Evolutionary conservation across 2,329 filamentous ascomycete species (phyloP).

Genomic region (Annulohypoxylon truncatum): DNA sequence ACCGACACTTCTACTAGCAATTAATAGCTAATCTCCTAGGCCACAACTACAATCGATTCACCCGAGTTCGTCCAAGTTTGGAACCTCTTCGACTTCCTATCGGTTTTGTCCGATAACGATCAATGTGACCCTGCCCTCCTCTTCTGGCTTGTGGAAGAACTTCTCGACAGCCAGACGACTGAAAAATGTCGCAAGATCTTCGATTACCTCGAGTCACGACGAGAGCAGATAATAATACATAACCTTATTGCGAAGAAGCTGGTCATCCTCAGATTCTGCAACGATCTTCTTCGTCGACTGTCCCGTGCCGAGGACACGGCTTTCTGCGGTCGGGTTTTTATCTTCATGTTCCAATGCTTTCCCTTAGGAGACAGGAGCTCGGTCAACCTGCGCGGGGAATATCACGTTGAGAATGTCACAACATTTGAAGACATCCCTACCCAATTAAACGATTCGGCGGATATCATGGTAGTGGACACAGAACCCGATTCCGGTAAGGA

Average conservation of each 20-base stretch:
- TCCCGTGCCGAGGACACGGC: conserved; percentile 97
- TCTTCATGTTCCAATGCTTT: conserved; percentile 98
- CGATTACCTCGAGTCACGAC: conserved; percentile 92
- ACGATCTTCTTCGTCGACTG: conserved; percentile 90
- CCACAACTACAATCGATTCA: conserved; percentile 79
- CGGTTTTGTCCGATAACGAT: conserved; percentile 85
- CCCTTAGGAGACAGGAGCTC: conserved; percentile 96
- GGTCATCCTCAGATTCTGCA: conserved; percentile 92
- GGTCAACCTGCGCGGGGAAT: conserved; percentile 95
- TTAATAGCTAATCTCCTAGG: conserved; percentile 62
- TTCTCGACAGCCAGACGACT: conserved; percentile 95
- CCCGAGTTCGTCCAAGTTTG: conserved; percentile 85
- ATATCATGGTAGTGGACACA: conserved; percentile 76
- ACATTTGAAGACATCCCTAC: conserved; percentile 74
- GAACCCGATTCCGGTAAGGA: conserved; percentile 54
- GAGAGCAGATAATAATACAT: conserved; percentile 85
- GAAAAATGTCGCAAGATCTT: conserved; percentile 91
- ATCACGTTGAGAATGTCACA: conserved; percentile 94
- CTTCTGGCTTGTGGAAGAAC: conserved; percentile 92
- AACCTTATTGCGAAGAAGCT: conserved; percentile 87
- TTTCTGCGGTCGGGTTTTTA: conserved; percentile 97
- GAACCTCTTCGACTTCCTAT: conserved; percentile 94
- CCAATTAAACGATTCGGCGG: conserved; percentile 51
- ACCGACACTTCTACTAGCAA: neutral
- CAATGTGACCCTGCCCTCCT: conserved; percentile 81